These are phyloP conservation scores for Metschnikowia vanudenii DNA, from an alignment of 805 yeast species.

Conservation along the genomic window DNA sequence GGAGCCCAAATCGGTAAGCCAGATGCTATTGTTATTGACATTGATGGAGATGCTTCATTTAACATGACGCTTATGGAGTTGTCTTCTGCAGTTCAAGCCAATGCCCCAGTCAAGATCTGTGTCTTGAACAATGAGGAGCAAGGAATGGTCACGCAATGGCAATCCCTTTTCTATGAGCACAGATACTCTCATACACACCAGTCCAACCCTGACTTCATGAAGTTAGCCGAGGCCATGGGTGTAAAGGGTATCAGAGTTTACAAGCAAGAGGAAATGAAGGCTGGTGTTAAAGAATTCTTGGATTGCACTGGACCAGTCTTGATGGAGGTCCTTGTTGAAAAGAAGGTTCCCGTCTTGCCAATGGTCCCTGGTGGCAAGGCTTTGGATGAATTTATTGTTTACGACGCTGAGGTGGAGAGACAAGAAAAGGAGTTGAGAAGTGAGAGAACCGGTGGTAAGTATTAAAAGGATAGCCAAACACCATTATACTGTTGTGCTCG, in stretches of 20 bases:
- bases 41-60: conserved; percentile 99
- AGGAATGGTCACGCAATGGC: conserved; percentile 99
- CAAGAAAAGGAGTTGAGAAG: conserved; percentile 65
- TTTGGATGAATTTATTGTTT: conserved; percentile 85
- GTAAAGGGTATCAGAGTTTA: conserved; percentile 74
- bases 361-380: conserved; percentile 98
- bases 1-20: conserved; percentile 98
- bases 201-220: conserved; percentile 88
- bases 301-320: conserved; percentile 80
- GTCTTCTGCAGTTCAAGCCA: conserved; percentile 91
- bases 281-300: conserved; percentile 60
- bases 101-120: conserved; percentile 84
- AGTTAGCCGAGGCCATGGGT: conserved; percentile 93
- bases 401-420: conserved; percentile 78
- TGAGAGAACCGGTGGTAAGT: conserved; percentile 71
- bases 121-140: conserved; percentile 97
- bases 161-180: conserved; percentile 93
- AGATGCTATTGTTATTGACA: conserved; percentile 90
- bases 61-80: conserved; percentile 95
- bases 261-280: conserved; percentile 58
- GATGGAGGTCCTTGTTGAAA: conserved; percentile 86
- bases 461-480: conserved; percentile 33
- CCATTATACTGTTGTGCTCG: neutral
- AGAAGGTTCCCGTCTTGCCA: conserved; percentile 94
- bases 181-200: conserved; percentile 99